Percentiles rank a stretch among this genome's conserved stretches.
These are phyloP conservation scores for Bryoerythrophyllum caledonicum DNA, from an alignment of 225 moss, liverwort and hornwort species.

Conservation along the genomic window DNA sequence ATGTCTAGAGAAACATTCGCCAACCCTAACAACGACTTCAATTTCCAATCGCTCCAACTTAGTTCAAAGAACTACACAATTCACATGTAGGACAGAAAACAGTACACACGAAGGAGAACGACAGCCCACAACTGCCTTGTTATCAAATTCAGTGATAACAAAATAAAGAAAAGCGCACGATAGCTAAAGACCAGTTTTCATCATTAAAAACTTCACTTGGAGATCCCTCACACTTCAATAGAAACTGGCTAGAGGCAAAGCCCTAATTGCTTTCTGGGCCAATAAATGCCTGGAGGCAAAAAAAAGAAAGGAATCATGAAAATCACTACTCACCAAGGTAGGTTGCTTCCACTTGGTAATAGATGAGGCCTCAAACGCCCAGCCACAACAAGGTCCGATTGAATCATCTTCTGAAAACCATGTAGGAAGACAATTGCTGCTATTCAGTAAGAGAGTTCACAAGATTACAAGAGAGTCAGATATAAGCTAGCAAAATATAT, in stretches of 20 bases:
- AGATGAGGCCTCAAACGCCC: slow-evolving; percentile 65
- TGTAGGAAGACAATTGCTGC: background rate
- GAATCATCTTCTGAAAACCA: slow-evolving; percentile 63
- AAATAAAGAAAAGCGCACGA: background rate
- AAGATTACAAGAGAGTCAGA: background rate
- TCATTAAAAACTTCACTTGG: background rate
- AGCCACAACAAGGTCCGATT: slow-evolving; percentile 64
- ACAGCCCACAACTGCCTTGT: background rate
- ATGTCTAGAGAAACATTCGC: background rate
- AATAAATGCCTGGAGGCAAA: background rate
- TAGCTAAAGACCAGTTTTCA: background rate
- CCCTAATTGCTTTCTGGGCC: background rate
- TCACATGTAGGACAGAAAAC: too few relatives aligned
- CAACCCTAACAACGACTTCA: background rate
- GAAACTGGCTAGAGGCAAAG: background rate
- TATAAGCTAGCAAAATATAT: background rate
- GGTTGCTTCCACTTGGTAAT: slow-evolving; percentile 68
- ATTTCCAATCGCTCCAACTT: background rate
- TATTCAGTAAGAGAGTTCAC: background rate
- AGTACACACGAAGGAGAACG: background rate
- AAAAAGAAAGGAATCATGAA: background rate
- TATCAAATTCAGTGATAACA: background rate
- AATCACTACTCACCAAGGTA: slow-evolving; percentile 51
- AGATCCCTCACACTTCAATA: background rate
- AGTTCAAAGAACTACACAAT: background rate